Conservation (phyloP, 495 filamentous ascomycete genomes). For the Penicillium cataractarum region DNA sequence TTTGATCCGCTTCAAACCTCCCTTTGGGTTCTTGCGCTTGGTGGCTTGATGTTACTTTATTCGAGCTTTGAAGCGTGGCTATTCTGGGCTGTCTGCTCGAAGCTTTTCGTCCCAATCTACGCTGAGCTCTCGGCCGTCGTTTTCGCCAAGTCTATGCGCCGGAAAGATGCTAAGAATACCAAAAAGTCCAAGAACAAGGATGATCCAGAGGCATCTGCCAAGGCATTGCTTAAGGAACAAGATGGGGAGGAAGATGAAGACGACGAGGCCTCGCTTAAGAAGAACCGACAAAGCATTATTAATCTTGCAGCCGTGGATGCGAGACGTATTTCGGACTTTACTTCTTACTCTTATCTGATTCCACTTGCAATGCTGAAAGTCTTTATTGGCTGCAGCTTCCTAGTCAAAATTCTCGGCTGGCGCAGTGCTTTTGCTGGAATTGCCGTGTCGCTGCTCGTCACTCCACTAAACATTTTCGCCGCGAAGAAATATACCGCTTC, state of each 20-base stretch:
- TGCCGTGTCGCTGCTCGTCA: constrained; percentile 60
- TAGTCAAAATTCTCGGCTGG: constrained; percentile 75
- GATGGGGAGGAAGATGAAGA: constrained; percentile 50
- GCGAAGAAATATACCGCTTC: constrained; percentile 67
- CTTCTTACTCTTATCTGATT: constrained; percentile 66
- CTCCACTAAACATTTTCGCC: constrained; percentile 70
- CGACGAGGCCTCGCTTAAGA: constrained; percentile 60
- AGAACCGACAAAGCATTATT: constrained; percentile 73
- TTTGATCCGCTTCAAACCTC: constrained; percentile 53
- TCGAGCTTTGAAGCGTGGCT: constrained; percentile 63
- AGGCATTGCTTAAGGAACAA: constrained; percentile 31
- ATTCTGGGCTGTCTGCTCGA: constrained; percentile 67
- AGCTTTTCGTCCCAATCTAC: constrained; percentile 66
- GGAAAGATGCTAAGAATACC: constrained; percentile 71
- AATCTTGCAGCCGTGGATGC: constrained; percentile 82
- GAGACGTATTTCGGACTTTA: constrained; percentile 72
- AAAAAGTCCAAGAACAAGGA: constrained; percentile 43
- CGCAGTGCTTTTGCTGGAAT: constrained; percentile 69
- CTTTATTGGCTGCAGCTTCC: constrained; percentile 64
- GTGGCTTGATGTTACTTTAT: constrained; percentile 55
- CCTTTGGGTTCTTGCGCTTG: constrained; percentile 70
- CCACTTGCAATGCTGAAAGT: constrained; percentile 59
- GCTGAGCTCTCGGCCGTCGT: constrained; percentile 72
- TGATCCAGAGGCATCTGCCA: constrained; percentile 16
- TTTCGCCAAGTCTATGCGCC: constrained; percentile 76